Percentiles rank a stretch among this genome's conserved stretches.
phyloP scores from a whole-genome alignment of 305 asterid species.

The Fraxinus floribunda region DNA sequence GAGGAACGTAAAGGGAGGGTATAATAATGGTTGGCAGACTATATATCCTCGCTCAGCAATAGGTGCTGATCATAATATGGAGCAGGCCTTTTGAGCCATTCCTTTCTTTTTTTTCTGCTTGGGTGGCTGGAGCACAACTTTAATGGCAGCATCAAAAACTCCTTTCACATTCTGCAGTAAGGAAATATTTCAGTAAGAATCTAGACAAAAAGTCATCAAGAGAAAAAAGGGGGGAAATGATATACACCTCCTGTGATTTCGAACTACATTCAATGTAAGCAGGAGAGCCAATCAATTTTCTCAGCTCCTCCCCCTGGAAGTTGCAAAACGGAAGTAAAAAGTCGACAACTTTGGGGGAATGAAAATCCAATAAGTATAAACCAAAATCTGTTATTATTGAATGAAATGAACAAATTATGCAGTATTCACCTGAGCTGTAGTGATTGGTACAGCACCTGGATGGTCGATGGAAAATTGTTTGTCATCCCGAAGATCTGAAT shows the following conservation, averaged over 20 bases:
- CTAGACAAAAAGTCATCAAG: not conserved
- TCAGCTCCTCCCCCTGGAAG: constrained; percentile 8
- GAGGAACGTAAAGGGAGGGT: not conserved
- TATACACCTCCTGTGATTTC: not conserved
- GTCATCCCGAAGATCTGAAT: constrained; percentile 17
- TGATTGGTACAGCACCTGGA: constrained; percentile 16
- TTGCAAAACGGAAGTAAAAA: not conserved
- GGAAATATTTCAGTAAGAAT: not conserved
- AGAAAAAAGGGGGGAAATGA: not conserved
- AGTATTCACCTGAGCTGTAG: constrained; percentile 10
- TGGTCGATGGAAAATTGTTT: not conserved
- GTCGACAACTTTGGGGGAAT: not conserved
- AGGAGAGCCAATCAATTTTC: not conserved
- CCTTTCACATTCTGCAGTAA: constrained; percentile 45
- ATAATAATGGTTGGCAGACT: not conserved
- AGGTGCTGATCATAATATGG: constrained; percentile 52
- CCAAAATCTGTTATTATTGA: not conserved
- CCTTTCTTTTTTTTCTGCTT: constrained; percentile 50
- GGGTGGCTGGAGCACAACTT: constrained; percentile 58
- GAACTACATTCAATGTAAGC: constrained; percentile 4
- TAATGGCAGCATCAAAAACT: constrained; percentile 61
- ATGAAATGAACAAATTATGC: not conserved
- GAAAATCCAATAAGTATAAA: not conserved
- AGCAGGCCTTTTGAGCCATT: constrained; percentile 48
- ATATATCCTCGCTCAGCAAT: too few species aligned